Percentiles rank a stretch among this genome's conserved stretches.
Conservation (phyloP, 768 basidiomycete genomes). For the Rhizopogon rudus region DNA sequence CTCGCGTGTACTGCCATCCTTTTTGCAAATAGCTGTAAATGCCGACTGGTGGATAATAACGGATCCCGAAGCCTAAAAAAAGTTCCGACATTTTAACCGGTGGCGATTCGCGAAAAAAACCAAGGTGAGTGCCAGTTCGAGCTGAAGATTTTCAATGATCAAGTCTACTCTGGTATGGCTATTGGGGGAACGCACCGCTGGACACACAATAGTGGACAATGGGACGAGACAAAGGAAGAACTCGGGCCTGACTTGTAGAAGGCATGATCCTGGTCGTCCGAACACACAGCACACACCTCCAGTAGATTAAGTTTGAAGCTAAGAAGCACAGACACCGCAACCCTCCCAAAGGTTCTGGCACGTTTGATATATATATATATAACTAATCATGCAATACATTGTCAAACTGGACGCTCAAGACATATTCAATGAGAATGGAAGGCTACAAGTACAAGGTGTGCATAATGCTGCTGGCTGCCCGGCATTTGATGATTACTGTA, state of each 20-base stretch:
- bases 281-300: neutral
- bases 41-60: too few species aligned
- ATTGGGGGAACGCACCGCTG: constrained; percentile 3
- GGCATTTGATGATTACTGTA: neutral
- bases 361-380: neutral
- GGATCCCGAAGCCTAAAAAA: too few species aligned
- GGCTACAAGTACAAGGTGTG: constrained; percentile 11
- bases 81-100: too few species aligned
- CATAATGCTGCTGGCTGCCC: neutral
- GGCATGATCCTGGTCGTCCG: neutral
- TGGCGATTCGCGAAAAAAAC: neutral
- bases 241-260: constrained; percentile 2
- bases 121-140: neutral
- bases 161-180: constrained; percentile 1
- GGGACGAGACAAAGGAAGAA: constrained; percentile 9
- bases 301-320: constrained; percentile 1
- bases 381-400: constrained; percentile 1
- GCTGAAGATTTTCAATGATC: constrained; percentile 3
- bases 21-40: too few species aligned
- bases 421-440: constrained; percentile 6
- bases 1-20: too few species aligned
- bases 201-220: constrained; percentile 4
- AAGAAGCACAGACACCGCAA: neutral
- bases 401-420: constrained; percentile 9
- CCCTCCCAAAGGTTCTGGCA: neutral